Conservation (phyloP, 805 yeast genomes). For the Cyberlindnera mycetangii region DNA sequence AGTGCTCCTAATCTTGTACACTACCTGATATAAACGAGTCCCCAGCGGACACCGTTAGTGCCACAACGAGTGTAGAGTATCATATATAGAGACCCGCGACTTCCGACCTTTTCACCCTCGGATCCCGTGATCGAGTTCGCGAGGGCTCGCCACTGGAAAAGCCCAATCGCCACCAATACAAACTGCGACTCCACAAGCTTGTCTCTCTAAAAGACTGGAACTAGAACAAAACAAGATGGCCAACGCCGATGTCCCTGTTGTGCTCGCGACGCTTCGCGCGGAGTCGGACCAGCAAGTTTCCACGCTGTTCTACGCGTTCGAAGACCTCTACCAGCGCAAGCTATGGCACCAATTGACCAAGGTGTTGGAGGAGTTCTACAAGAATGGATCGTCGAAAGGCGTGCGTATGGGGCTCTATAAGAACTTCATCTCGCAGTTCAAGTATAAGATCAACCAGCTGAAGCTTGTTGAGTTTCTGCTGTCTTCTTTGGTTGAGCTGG, state of each 20-base stretch:
- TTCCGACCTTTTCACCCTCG: too few relatives aligned
- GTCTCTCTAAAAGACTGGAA: too few relatives aligned
- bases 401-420: conserved; percentile 67
- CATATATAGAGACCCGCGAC: neutral
- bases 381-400: conserved; percentile 45
- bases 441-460: conserved; percentile 72
- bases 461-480: conserved; percentile 75
- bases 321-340: conserved; percentile 82
- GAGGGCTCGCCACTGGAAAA: too few relatives aligned
- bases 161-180: neutral
- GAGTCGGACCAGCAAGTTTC: conserved; percentile 65
- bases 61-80: neutral
- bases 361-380: conserved; percentile 58
- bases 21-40: neutral
- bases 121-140: too few relatives aligned
- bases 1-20: neutral
- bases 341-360: conserved; percentile 93
- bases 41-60: too few relatives aligned
- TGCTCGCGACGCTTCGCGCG: conserved; percentile 48
- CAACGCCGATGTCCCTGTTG: conserved; percentile 24
- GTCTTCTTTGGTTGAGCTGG: conserved; percentile 43
- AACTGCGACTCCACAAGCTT: too few relatives aligned
- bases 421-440: conserved; percentile 64
- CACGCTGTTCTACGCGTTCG: conserved; percentile 63
- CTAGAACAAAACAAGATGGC: neutral